Percentiles rank a stretch among this genome's conserved stretches.
These are phyloP conservation scores for Eucalyptus marginata DNA, from an alignment of 345 rosid species.

Conservation along the genomic window DNA sequence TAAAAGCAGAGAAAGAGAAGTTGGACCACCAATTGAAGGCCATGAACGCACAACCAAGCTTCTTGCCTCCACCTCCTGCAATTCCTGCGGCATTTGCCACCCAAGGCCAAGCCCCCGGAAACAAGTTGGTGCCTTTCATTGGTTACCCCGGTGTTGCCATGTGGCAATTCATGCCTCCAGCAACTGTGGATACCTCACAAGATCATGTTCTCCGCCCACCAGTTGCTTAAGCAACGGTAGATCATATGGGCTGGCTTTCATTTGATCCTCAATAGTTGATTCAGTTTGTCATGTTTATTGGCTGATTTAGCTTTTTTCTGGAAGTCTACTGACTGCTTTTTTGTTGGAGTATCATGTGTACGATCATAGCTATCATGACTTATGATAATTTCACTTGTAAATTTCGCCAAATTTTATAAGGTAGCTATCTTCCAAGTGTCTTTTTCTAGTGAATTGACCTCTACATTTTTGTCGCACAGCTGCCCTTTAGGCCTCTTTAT, in stretches of 20 bases:
- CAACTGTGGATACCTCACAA: conserved; percentile 40
- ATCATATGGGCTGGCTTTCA: conserved; percentile 14
- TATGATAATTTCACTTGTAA: conserved; percentile 33
- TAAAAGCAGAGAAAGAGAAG: conserved; percentile 76
- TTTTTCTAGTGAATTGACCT: background rate
- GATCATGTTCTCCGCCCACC: conserved; percentile 48
- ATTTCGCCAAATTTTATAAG: conserved; percentile 22
- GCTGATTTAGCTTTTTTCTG: background rate
- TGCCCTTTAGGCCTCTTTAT: background rate
- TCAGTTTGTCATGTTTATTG: conserved; percentile 15
- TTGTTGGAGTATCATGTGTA: conserved; percentile 3
- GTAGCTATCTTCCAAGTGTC: background rate
- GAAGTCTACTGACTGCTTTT: conserved; percentile 26
- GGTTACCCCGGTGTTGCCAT: conserved; percentile 42
- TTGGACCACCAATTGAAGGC: conserved; percentile 33
- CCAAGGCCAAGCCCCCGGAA: conserved; percentile 28
- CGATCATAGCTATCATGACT: background rate
- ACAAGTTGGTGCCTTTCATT: conserved; percentile 36
- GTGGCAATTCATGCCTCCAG: conserved; percentile 56
- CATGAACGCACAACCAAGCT: conserved; percentile 20
- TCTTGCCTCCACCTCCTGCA: conserved; percentile 23
- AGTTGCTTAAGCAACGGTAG: conserved; percentile 32
- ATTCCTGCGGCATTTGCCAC: conserved; percentile 23
- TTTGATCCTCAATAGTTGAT: conserved; percentile 20
- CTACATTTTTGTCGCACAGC: background rate